Conservation (phyloP, 1,139 yeast species). For the Arxiozyma slooffiae region DNA sequence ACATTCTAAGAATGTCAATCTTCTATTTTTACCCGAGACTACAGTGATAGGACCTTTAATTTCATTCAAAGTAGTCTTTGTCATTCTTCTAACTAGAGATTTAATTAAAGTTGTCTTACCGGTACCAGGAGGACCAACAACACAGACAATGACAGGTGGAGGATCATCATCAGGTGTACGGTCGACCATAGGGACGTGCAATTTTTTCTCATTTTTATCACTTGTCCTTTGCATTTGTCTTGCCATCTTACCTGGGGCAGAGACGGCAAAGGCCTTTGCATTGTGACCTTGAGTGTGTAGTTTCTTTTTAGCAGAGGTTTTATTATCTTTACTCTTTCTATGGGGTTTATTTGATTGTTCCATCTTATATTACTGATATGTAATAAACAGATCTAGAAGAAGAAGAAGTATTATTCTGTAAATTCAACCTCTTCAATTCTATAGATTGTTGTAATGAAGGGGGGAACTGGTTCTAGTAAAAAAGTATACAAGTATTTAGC, state of each 20-base stretch:
- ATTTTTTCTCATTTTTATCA: slow-evolving; percentile 75
- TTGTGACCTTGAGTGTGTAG: slow-evolving; percentile 85
- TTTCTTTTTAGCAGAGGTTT: slow-evolving; percentile 64
- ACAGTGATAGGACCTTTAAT: slow-evolving; percentile 95
- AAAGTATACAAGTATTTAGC: too few species aligned
- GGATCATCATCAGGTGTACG: slow-evolving; percentile 97
- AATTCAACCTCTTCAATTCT: too few species aligned
- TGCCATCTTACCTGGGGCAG: slow-evolving; percentile 84
- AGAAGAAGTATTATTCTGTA: too few species aligned
- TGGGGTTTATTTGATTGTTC: slow-evolving; percentile 53
- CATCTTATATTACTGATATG: too few species aligned
- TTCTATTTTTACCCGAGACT: slow-evolving; percentile 90
- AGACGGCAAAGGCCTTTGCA: slow-evolving; percentile 89
- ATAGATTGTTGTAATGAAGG: too few species aligned
- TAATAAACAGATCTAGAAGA: too few species aligned
- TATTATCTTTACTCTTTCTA: slow-evolving; percentile 46
- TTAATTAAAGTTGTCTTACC: slow-evolving; percentile 92
- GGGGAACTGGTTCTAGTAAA: too few species aligned
- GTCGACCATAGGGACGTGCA: slow-evolving; percentile 96
- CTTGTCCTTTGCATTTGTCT: slow-evolving; percentile 75
- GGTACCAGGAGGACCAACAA: slow-evolving; percentile 98
- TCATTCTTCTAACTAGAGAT: slow-evolving; percentile 75
- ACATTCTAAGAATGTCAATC: slow-evolving; percentile 89
- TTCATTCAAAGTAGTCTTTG: slow-evolving; percentile 80
- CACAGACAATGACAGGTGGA: slow-evolving; percentile 92